A percentile compares a stretch with the other conserved stretches of the same genome.
phyloP scores from a whole-genome alignment of 768 basidiomycete genomes.

The Lactarius hatsudake region DNA sequence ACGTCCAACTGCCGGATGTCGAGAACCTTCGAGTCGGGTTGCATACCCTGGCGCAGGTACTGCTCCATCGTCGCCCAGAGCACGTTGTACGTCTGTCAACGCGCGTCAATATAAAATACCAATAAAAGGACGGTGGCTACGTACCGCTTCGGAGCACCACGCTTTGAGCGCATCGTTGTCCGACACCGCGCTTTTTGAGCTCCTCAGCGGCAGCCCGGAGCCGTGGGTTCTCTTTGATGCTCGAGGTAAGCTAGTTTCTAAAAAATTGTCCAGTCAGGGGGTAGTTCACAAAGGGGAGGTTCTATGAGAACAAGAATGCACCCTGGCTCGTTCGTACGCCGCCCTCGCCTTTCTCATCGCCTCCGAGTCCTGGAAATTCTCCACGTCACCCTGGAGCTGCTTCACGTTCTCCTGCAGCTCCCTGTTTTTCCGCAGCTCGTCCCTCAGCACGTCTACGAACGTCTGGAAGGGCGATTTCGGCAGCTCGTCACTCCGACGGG shows the following conservation, averaged over 20 bases:
- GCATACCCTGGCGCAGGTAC: constrained; percentile 84
- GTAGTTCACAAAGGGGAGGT: neutral
- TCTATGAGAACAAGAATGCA: constrained; percentile 51
- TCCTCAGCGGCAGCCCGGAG: constrained; percentile 92
- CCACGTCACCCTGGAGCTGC: constrained; percentile 95
- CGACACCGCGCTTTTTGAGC: constrained; percentile 78
- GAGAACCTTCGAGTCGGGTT: constrained; percentile 93
- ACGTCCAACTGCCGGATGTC: constrained; percentile 98
- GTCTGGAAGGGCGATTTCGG: constrained; percentile 94
- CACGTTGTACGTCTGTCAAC: constrained; percentile 86
- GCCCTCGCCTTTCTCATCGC: constrained; percentile 90
- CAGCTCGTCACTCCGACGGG: constrained; percentile 56
- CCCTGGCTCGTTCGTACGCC: constrained; percentile 91
- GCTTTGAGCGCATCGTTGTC: constrained; percentile 80
- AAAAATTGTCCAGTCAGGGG: constrained; percentile 4
- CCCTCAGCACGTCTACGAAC: constrained; percentile 90
- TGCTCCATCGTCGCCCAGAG: constrained; percentile 97
- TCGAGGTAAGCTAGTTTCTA: constrained; percentile 70
- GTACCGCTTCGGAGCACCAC: constrained; percentile 96
- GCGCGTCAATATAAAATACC: neutral
- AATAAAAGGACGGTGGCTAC: constrained; percentile 33
- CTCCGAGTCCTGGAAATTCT: constrained; percentile 95
- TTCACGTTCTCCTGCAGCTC: constrained; percentile 96
- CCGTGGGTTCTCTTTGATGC: constrained; percentile 94
- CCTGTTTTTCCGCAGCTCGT: constrained; percentile 90